Evolutionary conservation across 177 flowering plant species (phyloP).

Genomic region (Telopea speciosissima): DNA sequence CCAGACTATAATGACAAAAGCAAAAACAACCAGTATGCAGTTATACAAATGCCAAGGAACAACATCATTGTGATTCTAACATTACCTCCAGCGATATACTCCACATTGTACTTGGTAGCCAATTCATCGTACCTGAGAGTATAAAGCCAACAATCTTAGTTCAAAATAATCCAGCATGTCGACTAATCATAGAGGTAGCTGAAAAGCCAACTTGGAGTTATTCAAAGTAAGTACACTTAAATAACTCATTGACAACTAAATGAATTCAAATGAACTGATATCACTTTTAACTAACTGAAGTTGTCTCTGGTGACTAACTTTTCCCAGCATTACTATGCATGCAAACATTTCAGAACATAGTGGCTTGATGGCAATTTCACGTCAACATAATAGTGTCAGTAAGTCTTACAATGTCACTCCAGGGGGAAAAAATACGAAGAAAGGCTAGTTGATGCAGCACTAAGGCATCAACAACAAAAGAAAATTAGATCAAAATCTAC

Average conservation of each 20-base stretch:
- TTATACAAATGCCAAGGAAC: background rate
- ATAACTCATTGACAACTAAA: background rate
- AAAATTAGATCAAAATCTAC: too few relatives aligned
- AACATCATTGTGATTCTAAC: background rate
- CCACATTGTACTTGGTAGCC: conserved; percentile 56
- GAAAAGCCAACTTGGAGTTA: background rate
- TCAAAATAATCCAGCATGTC: background rate
- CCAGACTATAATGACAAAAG: too few relatives aligned
- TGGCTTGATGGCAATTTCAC: background rate
- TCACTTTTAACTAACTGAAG: background rate
- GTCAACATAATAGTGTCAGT: background rate
- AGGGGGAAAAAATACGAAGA: too few relatives aligned
- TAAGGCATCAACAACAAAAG: too few relatives aligned
- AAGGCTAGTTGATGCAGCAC: too few relatives aligned
- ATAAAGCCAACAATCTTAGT: conserved; percentile 4
- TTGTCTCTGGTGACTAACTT: background rate
- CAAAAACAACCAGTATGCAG: background rate
- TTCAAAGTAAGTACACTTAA: background rate
- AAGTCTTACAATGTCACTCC: background rate
- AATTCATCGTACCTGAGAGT: conserved; percentile 63
- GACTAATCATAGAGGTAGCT: too few relatives aligned
- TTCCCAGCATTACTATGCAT: background rate
- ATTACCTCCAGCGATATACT: conserved; percentile 95
- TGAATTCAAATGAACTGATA: background rate
- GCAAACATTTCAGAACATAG: background rate